Percentiles rank a stretch among this genome's conserved stretches.
Evolutionary conservation across 352 stramenopile species (phyloP).

Genomic region (Phytophthora nicotianae): DNA sequence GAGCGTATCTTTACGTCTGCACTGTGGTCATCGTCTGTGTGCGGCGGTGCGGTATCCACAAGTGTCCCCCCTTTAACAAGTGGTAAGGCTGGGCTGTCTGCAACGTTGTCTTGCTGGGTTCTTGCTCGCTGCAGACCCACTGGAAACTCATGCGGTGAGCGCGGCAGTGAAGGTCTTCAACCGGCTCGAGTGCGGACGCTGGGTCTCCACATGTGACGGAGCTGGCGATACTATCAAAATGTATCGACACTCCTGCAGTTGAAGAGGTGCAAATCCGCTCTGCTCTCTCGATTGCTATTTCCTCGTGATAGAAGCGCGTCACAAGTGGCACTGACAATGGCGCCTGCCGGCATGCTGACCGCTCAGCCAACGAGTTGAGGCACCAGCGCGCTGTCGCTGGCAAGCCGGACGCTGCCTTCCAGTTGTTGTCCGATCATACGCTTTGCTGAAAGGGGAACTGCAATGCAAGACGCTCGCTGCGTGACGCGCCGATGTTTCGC

Average conservation of each 20-base stretch:
- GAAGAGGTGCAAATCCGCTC: constrained; percentile 16
- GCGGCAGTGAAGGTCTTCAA: background rate
- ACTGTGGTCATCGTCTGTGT: constrained; percentile 15
- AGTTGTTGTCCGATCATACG: constrained; percentile 22
- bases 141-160: background rate
- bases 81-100: background rate
- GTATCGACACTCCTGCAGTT: constrained; percentile 4
- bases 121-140: background rate
- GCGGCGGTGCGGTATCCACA: constrained; percentile 3
- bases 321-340: constrained; percentile 19
- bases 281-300: constrained; percentile 16
- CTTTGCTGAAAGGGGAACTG: constrained; percentile 23
- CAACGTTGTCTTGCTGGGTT: background rate
- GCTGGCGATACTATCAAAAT: constrained; percentile 9
- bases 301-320: constrained; percentile 23
- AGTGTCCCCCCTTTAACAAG: constrained; percentile 24
- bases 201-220: constrained; percentile 1
- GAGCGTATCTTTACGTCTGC: constrained; percentile 25
- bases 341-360: constrained; percentile 7
- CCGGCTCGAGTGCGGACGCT: too few relatives aligned
- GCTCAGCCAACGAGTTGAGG: background rate
- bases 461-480: constrained; percentile 19
- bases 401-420: constrained; percentile 2
- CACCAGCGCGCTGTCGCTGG: background rate
- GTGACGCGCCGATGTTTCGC: constrained; percentile 38